Evolutionary conservation across 768 basidiomycete species (phyloP).

Genomic region (Sarcodon aspratus): DNA sequence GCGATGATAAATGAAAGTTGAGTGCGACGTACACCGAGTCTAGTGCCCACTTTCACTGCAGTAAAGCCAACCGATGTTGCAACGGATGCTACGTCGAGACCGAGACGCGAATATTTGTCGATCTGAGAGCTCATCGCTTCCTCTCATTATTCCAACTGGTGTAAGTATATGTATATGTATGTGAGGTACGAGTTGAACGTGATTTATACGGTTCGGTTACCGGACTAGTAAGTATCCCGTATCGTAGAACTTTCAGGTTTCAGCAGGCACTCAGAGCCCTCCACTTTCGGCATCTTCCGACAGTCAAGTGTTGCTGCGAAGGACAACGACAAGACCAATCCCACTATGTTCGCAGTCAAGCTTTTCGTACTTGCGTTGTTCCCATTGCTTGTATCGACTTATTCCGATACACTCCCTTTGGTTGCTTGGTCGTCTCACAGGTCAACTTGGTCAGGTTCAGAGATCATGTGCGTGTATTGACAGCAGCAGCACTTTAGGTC

Average conservation of each 20-base stretch:
- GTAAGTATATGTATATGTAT: no score
- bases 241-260: neutral
- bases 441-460: constrained; percentile 11
- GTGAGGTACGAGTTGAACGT: no score
- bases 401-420: constrained; percentile 51
- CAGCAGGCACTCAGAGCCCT: neutral
- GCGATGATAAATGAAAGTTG: neutral
- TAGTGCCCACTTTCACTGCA: constrained; percentile 55
- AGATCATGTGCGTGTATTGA: neutral
- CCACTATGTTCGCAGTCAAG: neutral
- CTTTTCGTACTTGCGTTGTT: constrained; percentile 26
- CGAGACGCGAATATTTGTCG: constrained; percentile 36
- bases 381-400: constrained; percentile 39
- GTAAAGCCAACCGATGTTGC: constrained; percentile 56
- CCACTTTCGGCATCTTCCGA: neutral
- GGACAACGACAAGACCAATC: neutral
- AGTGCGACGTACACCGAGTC: constrained; percentile 46
- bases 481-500: constrained; percentile 26
- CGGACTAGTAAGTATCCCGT: no score
- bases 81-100: constrained; percentile 56
- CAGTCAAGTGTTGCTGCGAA: neutral
- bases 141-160: neutral
- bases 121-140: constrained; percentile 21
- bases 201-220: no score
- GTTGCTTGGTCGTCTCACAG: constrained; percentile 62